Conservation (phyloP, 352 stramenopile species). For the Hyphochytrium catenoides region DNA sequence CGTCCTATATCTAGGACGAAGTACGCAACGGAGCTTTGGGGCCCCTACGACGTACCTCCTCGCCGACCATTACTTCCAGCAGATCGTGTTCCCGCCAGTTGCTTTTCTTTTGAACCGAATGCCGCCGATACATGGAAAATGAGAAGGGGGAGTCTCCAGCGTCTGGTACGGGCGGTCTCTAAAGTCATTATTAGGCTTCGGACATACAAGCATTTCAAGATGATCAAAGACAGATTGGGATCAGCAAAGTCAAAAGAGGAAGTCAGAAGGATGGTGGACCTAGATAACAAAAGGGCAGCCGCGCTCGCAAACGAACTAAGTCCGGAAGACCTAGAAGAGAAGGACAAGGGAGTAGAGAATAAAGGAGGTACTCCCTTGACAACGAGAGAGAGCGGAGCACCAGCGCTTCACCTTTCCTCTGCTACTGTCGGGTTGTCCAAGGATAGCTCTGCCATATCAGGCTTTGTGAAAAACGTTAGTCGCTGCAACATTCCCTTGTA, state of each 20-base stretch:
- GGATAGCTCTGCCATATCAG: conserved; percentile 1
- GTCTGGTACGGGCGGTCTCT: conserved; percentile 28
- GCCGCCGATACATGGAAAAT: too few relatives aligned
- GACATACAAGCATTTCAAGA: conserved; percentile 24
- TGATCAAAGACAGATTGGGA: conserved; percentile 26
- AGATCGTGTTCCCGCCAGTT: too few relatives aligned
- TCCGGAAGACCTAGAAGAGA: neutral
- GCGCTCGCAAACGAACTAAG: neutral
- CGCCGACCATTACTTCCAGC: neutral
- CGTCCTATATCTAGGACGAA: too few relatives aligned
- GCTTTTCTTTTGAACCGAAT: too few relatives aligned
- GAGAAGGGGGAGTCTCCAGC: conserved; percentile 25
- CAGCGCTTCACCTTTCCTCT: neutral
- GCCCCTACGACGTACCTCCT: conserved; percentile 8
- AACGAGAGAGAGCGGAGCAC: neutral
- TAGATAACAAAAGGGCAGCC: conserved; percentile 4
- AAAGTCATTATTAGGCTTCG: conserved; percentile 34
- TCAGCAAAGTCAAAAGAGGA: conserved; percentile 16
- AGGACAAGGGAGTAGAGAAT: neutral
- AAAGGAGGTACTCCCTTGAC: neutral
- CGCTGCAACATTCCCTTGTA: too few relatives aligned
- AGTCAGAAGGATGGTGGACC: conserved; percentile 28
- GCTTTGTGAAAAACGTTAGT: conserved; percentile 4
- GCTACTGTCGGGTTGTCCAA: conserved; percentile 6
- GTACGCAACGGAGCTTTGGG: conserved; percentile 67